phyloP scores from a whole-genome alignment of 768 basidiomycete genomes.

The Clitopilus hobsonii region DNA sequence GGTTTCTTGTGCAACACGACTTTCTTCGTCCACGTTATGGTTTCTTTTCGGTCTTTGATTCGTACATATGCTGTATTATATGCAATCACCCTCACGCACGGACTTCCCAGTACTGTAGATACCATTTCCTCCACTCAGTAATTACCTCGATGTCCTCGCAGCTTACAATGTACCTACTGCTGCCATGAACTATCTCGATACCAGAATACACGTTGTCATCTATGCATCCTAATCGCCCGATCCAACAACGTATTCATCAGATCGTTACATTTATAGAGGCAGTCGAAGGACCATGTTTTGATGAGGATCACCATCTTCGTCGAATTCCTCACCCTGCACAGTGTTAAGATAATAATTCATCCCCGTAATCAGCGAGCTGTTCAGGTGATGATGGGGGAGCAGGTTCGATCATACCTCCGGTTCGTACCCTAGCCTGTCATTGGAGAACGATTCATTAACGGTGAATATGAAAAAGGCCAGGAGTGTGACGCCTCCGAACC shows the following conservation, averaged over 20 bases:
- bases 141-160: background rate
- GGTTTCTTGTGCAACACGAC: background rate
- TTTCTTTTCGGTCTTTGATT: background rate
- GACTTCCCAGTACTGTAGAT: background rate
- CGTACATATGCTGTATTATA: constrained; percentile 1
- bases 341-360: constrained; percentile 3
- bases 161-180: constrained; percentile 2
- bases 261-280: constrained; percentile 22
- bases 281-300: constrained; percentile 72
- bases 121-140: constrained; percentile 1
- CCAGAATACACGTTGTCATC: background rate
- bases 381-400: constrained; percentile 8
- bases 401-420: constrained; percentile 45
- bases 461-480: constrained; percentile 4
- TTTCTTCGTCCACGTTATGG: constrained; percentile 2
- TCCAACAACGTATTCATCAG: background rate
- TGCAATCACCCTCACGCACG: background rate
- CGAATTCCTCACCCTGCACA: constrained; percentile 64
- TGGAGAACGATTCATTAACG: constrained; percentile 15
- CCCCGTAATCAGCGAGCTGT: constrained; percentile 9
- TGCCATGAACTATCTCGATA: background rate
- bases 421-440: constrained; percentile 61
- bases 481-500: background rate
- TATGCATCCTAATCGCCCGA: background rate
- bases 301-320: constrained; percentile 83